Base-by-base conservation (phyloP, 371 early-diverging fungal genomes). In the Rhizopus delemar region DNA sequence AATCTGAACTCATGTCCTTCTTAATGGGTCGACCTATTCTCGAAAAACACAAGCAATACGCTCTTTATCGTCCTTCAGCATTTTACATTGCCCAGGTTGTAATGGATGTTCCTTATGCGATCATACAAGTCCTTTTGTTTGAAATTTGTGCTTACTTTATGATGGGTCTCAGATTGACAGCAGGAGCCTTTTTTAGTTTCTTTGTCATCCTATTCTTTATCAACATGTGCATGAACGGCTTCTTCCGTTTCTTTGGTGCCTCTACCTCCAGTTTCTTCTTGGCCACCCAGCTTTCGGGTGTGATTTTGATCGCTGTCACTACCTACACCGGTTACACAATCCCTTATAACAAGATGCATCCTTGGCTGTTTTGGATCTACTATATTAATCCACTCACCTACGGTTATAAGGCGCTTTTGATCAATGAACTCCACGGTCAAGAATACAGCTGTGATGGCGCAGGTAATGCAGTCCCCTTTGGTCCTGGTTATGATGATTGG, bases 341-440 rank as follows among this genome's bases (percentile, higher is more conserved):
- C 50, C 84, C 86, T 12, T 80, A 78, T 50, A 59, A 45, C 6
- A 59, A 73, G 8, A 89, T 90, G 88, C 81, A 87, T 57, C 86
- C 82, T 49, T 87, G 86, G 84, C 74, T 90, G 15, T 78, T 75
- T 54, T 88, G 88, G 88, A 79, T 89, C 33, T 85, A 80, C 65
- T 88, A 84, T 81, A 77, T 87, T 56, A 86, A 82, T 52, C 86
- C 90, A 11, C 66, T 90, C 22, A 81, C 86, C 1, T 88, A 88
- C 57, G 81, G 84, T 13, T 81, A 80, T 67, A 75, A 82, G 64
- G 83, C 75, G 84, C 59, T 90, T 48, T 62, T 87, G 39, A 77
- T 80, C 13, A 90, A 88, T 69, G 91, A 90, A 68, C 81, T 85
- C 66, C 64, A 62, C 11, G 75, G 78, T 15, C 62, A 78, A 45